These are phyloP conservation scores for Cerioporus squamosus DNA, from an alignment of 1,284 basidiomycete genomes.

Conservation along the genomic window DNA sequence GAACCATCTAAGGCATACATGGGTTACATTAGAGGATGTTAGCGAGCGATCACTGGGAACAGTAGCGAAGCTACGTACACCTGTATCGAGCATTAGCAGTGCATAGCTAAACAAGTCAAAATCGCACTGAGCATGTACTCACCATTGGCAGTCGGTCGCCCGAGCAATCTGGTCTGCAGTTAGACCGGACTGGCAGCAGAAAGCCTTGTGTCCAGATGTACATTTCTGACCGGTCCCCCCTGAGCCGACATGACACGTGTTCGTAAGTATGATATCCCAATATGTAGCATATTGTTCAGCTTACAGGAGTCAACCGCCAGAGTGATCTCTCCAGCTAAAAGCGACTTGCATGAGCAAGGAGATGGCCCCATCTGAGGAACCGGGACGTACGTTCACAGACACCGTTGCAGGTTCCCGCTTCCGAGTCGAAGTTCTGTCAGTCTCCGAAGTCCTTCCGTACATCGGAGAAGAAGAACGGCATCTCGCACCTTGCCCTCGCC, in stretches of 20 bases:
- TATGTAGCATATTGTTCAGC: neutral
- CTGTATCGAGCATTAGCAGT: too few relatives aligned
- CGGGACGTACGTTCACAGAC: too few relatives aligned
- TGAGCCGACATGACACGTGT: neutral
- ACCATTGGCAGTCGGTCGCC: slow-evolving; percentile 8
- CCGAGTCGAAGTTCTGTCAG: too few relatives aligned
- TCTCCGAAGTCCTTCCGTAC: neutral
- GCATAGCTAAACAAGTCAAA: too few relatives aligned
- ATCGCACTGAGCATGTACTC: neutral
- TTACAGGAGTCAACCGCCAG: slow-evolving; percentile 9
- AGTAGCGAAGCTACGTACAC: too few relatives aligned
- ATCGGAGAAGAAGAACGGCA: too few relatives aligned
- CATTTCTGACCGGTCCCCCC: neutral
- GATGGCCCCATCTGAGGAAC: neutral
- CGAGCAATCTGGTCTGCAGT: neutral
- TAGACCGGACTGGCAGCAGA: slow-evolving; percentile 10
- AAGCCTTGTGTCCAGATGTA: slow-evolving; percentile 7
- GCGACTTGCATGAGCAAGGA: neutral
- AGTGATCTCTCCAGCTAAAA: slow-evolving; percentile 7
- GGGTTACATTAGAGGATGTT: too few relatives aligned
- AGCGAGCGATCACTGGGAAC: too few relatives aligned
- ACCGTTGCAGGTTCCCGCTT: too few relatives aligned
- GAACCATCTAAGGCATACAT: too few relatives aligned
- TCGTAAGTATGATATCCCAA: neutral
- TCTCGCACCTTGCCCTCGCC: slow-evolving; percentile 6